Conservation (phyloP, 2,329 filamentous ascomycete genomes). For the Pestalotiopsis sp. region DNA sequence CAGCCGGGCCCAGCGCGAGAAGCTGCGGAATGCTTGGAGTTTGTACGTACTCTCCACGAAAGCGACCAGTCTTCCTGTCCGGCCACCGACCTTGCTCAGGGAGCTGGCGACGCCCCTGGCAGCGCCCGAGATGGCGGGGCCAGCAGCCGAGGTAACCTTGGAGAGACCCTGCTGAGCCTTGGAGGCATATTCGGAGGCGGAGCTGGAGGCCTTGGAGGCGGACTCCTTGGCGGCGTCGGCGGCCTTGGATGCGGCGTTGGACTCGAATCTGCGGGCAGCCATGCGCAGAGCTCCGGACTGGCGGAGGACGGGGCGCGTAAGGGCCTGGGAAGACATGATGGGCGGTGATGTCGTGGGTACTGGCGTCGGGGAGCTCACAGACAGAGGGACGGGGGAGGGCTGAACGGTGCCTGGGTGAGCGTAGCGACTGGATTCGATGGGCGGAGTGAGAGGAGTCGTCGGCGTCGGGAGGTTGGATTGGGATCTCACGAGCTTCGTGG, state of each 20-base stretch:
- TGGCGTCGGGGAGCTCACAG: slow-evolving; percentile 11
- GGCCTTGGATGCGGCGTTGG: slow-evolving; percentile 51
- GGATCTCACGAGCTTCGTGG: slow-evolving; percentile 14
- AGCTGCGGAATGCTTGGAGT: background rate
- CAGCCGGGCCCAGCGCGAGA: background rate
- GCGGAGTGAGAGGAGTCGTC: slow-evolving; percentile 18
- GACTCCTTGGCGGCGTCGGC: slow-evolving; percentile 33
- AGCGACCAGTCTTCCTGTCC: slow-evolving; percentile 74
- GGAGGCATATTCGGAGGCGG: slow-evolving; percentile 46
- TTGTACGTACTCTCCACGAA: slow-evolving; percentile 80
- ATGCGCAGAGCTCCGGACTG: slow-evolving; percentile 32
- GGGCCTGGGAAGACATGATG: slow-evolving; percentile 28
- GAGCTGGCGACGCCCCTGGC: slow-evolving; percentile 66
- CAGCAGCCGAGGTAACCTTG: slow-evolving; percentile 77
- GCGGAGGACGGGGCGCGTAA: slow-evolving; percentile 33
- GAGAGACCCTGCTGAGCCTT: slow-evolving; percentile 84
- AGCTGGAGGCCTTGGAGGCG: slow-evolving; percentile 40
- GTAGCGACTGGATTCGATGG: slow-evolving; percentile 36
- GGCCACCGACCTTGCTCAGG: slow-evolving; percentile 77
- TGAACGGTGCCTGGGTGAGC: slow-evolving; percentile 20
- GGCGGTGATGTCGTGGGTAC: background rate
- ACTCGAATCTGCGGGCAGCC: slow-evolving; percentile 60
- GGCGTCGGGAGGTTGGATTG: slow-evolving; percentile 18
- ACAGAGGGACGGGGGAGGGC: slow-evolving; percentile 3
- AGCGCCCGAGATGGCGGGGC: slow-evolving; percentile 72